phyloP scores from a whole-genome alignment of 495 filamentous ascomycete species.

The Penicillium bovifimosum region DNA sequence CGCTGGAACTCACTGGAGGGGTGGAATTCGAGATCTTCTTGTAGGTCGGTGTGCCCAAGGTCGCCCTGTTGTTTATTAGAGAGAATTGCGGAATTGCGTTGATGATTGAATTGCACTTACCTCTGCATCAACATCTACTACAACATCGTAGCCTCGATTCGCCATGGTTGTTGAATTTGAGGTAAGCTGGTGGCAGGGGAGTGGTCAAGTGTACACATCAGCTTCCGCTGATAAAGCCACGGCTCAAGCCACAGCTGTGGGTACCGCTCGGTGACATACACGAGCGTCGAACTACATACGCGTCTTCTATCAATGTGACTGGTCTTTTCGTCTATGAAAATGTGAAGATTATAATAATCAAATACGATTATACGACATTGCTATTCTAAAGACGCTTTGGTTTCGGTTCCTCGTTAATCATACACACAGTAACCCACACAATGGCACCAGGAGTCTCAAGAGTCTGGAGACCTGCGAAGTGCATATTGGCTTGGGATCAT shows the following conservation, averaged over 20 bases:
- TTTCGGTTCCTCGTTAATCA: not conserved
- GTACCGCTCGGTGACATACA: slow-evolving; percentile 3
- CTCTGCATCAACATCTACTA: slow-evolving; percentile 94
- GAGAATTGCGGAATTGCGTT: not conserved
- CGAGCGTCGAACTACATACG: not conserved
- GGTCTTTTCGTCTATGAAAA: not conserved
- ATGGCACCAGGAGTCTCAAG: not conserved
- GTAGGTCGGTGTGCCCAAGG: slow-evolving; percentile 93
- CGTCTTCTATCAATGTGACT: not conserved
- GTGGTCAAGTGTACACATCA: slow-evolving; percentile 27
- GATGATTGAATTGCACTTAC: slow-evolving; percentile 35
- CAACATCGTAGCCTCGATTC: slow-evolving; percentile 87
- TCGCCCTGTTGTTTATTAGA: slow-evolving; percentile 62
- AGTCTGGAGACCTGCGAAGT: too few species aligned
- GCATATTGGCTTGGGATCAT: not conserved
- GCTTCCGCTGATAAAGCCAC: slow-evolving; percentile 26
- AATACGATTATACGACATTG: not conserved
- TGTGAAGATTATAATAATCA: not conserved
- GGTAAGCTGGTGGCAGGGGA: slow-evolving; percentile 15
- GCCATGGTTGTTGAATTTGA: slow-evolving; percentile 54
- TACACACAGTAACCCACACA: not conserved
- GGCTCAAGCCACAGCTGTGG: slow-evolving; percentile 21
- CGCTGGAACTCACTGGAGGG: slow-evolving; percentile 60
- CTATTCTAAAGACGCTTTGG: not conserved
- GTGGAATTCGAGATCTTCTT: slow-evolving; percentile 99